phyloP scores from a whole-genome alignment of 805 yeast species.

The Wickerhamomyces subpelliculosus region DNA sequence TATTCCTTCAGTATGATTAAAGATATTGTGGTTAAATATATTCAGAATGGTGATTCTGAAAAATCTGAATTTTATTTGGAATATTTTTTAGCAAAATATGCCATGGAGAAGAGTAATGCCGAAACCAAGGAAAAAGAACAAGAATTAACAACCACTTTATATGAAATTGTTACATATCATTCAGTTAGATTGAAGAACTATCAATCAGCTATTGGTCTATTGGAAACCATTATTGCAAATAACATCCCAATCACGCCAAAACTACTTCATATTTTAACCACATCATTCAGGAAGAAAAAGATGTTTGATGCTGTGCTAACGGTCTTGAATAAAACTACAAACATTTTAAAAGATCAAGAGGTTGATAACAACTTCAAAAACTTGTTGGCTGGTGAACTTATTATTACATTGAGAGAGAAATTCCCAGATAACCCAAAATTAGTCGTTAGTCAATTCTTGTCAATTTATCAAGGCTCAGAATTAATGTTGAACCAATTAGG shows the following conservation, averaged over 20 bases:
- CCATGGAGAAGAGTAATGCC: not conserved
- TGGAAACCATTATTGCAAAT: constrained; percentile 10
- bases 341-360: constrained; percentile 3
- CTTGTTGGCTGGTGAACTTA: constrained; percentile 10
- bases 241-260: constrained; percentile 8
- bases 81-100: constrained; percentile 4
- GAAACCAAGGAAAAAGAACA: not conserved
- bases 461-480: constrained; percentile 10
- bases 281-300: constrained; percentile 13
- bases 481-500: constrained; percentile 12
- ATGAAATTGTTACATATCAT: constrained; percentile 13
- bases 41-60: constrained; percentile 2
- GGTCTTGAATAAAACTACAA: constrained; percentile 11
- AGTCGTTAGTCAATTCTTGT: constrained; percentile 16
- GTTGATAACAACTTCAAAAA: constrained; percentile 1
- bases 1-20: constrained; percentile 10
- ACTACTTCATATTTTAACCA: constrained; percentile 10
- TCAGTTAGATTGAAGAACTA: constrained; percentile 11
- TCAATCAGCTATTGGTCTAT: constrained; percentile 4
- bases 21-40: constrained; percentile 4
- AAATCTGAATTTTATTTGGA: constrained; percentile 8
- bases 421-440: constrained; percentile 14
- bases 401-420: constrained; percentile 10
- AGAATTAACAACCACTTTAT: constrained; percentile 4
- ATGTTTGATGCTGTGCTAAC: constrained; percentile 11